Evolutionary conservation across 1,284 basidiomycete genomes (phyloP), one percentile per base, ranked within the genome.

Genomic region (Tilletia setariae): DNA sequence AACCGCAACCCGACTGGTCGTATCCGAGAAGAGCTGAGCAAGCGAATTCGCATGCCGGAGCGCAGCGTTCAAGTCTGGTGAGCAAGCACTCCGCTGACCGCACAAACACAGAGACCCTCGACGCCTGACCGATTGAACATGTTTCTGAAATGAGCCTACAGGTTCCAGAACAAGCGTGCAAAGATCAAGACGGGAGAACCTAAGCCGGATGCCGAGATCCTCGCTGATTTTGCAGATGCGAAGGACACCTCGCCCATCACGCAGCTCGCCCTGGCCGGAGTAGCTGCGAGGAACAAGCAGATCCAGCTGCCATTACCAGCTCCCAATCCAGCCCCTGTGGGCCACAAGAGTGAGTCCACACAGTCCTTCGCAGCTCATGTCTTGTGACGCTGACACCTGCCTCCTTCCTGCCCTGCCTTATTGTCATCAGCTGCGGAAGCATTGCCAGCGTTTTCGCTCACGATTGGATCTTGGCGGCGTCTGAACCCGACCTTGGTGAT

Each of bases 1-100:
- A 79, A 77, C 56, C 72, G 76, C 49, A 79, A 79, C 59, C 77
- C 77, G 1, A 77, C 74, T 0, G 76, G 74, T n/a, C 65, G 69
- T 1, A 63, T 77, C 8, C 67, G 77, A 0, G 64, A 68, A n/a
- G 74, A 79, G 68, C 72, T 79, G 0, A 72, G 71, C 13, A 59
- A 73, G 8, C 69, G 65, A 15, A 69, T 79, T 30, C 68, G 69
- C 28, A 76, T 77, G 75, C 74, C 76, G 1, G 77, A 79, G 47
- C 70, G 76, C 35, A 78, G 76, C 35, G 75, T 78, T 3, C 76
- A 77, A 43, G 49, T 61, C 15, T 63, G 62, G 62, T 63, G 40
- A 43, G 62, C 35, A 4, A 11, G 35, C 35, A 40, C n/a, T n/a
- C n/a, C n/a, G n/a, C n/a, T n/a, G n/a, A n/a, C n/a, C n/a, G n/a